These are phyloP conservation scores for Ochetophila trinervis DNA, from an alignment of 306 rosid species.

Conservation along the genomic window DNA sequence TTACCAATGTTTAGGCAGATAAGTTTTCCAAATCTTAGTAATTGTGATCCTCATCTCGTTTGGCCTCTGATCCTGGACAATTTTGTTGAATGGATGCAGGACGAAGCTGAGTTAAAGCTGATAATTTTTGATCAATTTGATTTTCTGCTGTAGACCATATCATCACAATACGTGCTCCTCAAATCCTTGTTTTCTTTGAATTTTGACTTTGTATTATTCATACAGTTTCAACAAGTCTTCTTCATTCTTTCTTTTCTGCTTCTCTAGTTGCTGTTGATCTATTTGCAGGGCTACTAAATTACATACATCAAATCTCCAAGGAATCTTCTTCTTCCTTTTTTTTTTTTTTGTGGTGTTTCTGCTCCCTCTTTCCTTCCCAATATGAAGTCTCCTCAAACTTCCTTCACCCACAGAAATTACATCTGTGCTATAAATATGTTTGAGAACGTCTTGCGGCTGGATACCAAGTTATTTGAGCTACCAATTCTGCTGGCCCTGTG, in stretches of 20 bases:
- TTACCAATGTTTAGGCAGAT: slow-evolving; percentile 45
- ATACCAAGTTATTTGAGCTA: slow-evolving; percentile 6
- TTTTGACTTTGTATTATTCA: no score
- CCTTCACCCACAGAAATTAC: slow-evolving; percentile 15
- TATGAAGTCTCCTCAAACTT: slow-evolving; percentile 30
- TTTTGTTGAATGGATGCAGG: slow-evolving; percentile 85
- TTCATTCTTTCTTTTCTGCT: neutral
- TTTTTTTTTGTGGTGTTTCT: neutral
- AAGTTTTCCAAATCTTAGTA: slow-evolving; percentile 61
- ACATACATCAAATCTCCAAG: slow-evolving; percentile 30
- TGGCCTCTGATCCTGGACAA: slow-evolving; percentile 98
- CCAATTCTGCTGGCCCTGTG: no score
- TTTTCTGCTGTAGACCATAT: slow-evolving; percentile 42
- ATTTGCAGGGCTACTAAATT: slow-evolving; percentile 45
- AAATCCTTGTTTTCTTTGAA: neutral
- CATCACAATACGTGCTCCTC: slow-evolving; percentile 29
- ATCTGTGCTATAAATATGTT: slow-evolving; percentile 25
- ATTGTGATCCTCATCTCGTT: slow-evolving; percentile 81
- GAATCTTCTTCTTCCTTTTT: slow-evolving; percentile 9
- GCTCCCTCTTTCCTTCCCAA: slow-evolving; percentile 26
- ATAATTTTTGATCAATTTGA: slow-evolving; percentile 26
- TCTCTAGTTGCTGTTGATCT: slow-evolving; percentile 22
- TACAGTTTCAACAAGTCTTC: neutral
- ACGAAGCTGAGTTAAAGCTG: no score
- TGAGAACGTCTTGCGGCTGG: slow-evolving; percentile 26